These are phyloP conservation scores for Tricharina praecox DNA, from an alignment of 495 filamentous ascomycete species.

Conservation along the genomic window DNA sequence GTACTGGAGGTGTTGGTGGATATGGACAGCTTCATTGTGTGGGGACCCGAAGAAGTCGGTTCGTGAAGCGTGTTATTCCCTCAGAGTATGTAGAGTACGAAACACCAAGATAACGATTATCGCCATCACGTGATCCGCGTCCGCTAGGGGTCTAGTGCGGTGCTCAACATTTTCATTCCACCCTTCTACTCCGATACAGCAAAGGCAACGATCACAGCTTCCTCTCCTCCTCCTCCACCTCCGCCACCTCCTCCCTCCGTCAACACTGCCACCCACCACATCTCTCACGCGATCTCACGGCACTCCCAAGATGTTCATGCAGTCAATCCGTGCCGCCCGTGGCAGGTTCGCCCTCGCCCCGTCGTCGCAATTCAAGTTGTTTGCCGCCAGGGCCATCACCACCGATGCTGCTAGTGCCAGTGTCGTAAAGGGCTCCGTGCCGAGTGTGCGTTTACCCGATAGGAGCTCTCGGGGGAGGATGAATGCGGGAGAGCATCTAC, in stretches of 20 bases:
- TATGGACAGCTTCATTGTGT: too few species aligned
- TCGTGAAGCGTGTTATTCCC: too few species aligned
- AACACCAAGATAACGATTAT: too few species aligned
- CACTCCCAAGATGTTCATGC: not conserved
- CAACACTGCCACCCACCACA: not conserved
- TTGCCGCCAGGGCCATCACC: conserved; percentile 61
- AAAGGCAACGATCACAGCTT: conserved; percentile 2
- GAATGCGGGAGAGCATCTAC: too few species aligned
- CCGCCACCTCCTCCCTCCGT: conserved; percentile 3
- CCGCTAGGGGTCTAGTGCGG: not conserved
- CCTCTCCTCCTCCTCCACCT: conserved; percentile 13
- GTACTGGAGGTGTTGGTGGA: too few species aligned
- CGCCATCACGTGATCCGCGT: too few species aligned
- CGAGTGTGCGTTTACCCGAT: conserved; percentile 34
- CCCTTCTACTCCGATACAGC: not conserved
- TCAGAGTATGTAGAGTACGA: too few species aligned
- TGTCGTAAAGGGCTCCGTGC: conserved; percentile 69
- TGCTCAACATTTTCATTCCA: not conserved
- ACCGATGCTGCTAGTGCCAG: conserved; percentile 86
- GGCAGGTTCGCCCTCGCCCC: conserved; percentile 10
- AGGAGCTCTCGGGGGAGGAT: not conserved
- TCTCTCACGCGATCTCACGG: not conserved
- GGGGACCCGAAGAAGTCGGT: too few species aligned
- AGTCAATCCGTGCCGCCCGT: conserved; percentile 22
- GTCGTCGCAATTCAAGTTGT: conserved; percentile 18